Evolutionary conservation across 345 rosid species (phyloP).

Genomic region (Clausena lansium): DNA sequence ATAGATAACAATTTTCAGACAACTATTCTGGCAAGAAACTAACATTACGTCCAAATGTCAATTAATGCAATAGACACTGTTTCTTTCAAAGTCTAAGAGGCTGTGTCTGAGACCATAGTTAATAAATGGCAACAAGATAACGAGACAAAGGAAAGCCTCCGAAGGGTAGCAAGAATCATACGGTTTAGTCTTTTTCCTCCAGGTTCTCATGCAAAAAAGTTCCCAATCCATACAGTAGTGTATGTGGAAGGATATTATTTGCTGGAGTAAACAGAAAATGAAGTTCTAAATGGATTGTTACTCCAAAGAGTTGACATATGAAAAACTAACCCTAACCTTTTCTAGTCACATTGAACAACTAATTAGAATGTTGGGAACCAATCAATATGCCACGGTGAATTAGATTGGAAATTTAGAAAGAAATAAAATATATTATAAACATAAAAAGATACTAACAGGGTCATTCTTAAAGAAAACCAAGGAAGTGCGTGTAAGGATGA

Average conservation of each 20-base stretch:
- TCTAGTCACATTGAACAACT: neutral
- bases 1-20: neutral
- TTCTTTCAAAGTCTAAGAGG: neutral
- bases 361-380: neutral
- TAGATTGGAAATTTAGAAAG: neutral
- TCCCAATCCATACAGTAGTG: neutral
- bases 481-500: constrained; percentile 91
- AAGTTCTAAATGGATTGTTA: neutral
- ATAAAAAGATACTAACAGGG: constrained; percentile 63
- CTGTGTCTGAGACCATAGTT: neutral
- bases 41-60: neutral
- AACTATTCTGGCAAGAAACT: neutral
- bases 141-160: neutral
- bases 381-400: neutral
- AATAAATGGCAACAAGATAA: neutral
- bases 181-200: neutral
- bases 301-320: neutral
- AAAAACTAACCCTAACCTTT: neutral
- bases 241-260: neutral
- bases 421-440: neutral
- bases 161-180: neutral
- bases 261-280: neutral
- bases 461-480: constrained; percentile 98
- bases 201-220: neutral
- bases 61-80: neutral